Base-by-base conservation (phyloP, 148 eudicot species). In the Rheum nobile region DNA sequence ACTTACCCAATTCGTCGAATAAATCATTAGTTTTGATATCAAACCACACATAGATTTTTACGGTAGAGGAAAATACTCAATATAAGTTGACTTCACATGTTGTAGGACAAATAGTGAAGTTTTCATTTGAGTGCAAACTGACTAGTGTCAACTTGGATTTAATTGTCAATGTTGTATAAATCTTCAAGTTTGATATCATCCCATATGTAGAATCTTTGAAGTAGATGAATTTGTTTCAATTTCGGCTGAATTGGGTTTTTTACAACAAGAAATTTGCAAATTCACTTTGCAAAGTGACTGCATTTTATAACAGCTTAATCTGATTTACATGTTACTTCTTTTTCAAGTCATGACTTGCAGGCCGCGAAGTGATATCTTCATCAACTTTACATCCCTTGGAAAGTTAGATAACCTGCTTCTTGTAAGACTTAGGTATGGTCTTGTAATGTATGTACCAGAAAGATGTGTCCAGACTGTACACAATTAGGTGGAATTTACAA, bases 321-420 rank as follows among this genome's bases (percentile, higher is more conserved):
- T 48, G 7, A 26, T 17, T 28, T 70, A 17, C 39, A n/a, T 41
- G 48, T 3, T 59, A 4, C 50, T 55, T 74, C 11, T 8, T 73
- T 19, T 77, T 43, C 92, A 96, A 97, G 83, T 96, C 16, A 96
- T 96, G 99, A 92, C 82, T 71, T 86, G 97, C 84, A 91, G 89
- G 70, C 92, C 90, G 13, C 84, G 99, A 68, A 75, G 89, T 6
- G 99, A 96, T 77, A 79, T 96, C 26, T 82, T 84, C 78, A 89
- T 92, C n/a, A 89, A 96, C 73, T 94, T 96, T 68, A 96, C 99
- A 41, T 97, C 99, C 55, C 92, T 96, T 13, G 85, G 94, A 32
- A 96, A 96, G 81, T 87, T 96, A 9, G 99, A 96, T 79, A 87
- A 88, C 75, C 80, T 96, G 87, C 94, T 96, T 79, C 87, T 92